Percentiles rank a stretch among this genome's conserved stretches.
These are phyloP conservation scores for Fusarium goolgardi DNA, from an alignment of 2,329 filamentous ascomycete species.

Conservation along the genomic window DNA sequence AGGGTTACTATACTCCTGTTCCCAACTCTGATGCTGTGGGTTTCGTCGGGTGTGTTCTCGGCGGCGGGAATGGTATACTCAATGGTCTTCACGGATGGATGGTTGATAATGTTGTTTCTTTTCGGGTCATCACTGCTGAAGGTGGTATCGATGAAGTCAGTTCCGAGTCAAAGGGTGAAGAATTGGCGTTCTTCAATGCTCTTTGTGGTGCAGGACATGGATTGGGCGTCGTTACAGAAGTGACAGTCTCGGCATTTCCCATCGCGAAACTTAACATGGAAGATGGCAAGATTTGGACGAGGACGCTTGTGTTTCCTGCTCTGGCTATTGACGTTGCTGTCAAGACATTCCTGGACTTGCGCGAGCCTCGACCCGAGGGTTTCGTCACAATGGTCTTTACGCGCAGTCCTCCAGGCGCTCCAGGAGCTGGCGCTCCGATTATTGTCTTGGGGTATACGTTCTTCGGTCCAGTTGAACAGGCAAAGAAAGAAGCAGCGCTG, in stretches of 20 bases:
- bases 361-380: constrained; percentile 24
- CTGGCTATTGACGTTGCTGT: constrained; percentile 39
- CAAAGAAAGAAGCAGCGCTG: constrained; percentile 35
- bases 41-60: constrained; percentile 46
- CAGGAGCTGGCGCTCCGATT: constrained; percentile 47
- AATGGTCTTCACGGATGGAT: constrained; percentile 51
- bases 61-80: constrained; percentile 45
- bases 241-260: constrained; percentile 43
- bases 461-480: constrained; percentile 44
- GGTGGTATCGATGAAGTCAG: constrained; percentile 32
- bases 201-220: constrained; percentile 53
- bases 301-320: constrained; percentile 48
- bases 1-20: constrained; percentile 50
- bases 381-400: constrained; percentile 43
- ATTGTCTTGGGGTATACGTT: constrained; percentile 42
- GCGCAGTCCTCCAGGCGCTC: constrained; percentile 48
- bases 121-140: constrained; percentile 46
- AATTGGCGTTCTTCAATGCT: constrained; percentile 47
- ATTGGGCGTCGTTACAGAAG: constrained; percentile 49
- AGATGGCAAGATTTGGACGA: constrained; percentile 49
- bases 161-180: constrained; percentile 28
- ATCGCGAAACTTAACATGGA: constrained; percentile 45
- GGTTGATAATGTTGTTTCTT: constrained; percentile 48
- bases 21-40: constrained; percentile 48
- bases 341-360: constrained; percentile 40